Base-by-base conservation (phyloP, 1,139 yeast species). In the Diutina pseudorugosa region DNA sequence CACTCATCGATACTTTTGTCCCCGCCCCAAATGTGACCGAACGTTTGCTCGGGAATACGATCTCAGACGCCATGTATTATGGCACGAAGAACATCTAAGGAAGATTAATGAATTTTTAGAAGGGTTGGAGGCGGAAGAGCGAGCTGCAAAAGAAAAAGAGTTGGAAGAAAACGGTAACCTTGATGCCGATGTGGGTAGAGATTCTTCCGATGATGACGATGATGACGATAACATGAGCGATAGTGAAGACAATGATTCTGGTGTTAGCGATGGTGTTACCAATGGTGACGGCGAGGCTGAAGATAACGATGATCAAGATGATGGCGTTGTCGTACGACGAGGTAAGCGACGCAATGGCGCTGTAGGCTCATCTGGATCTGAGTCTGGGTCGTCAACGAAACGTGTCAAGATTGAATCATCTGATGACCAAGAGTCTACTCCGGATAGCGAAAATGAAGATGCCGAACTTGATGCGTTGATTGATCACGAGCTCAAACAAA, bases 11-110 rank as follows among this genome's bases (percentile, higher is more conserved):
- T 57, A 77, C 1, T 54, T 61, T 0, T 82, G 88, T 59, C 75
- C 80, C 1, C 72, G 68, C 53, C 61, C 59, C 18, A 70, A 70
- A 50, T 82, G 88, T 60, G 65, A 62, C 33, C 65, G 84, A 43
- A 63, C 62, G 30, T 82, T 80, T 59, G 65, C 71, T 19, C 66
- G 75, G 54, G 71, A 72, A 0, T 71, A 73, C 57, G 85, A 80
- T 59, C 62, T 80, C 41, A 61, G 63, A 21, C 68, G 85, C 50
- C 88, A 82, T 61, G 57, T 81, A 51, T 65, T 62, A 44, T 79
- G 85, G 84, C 87, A 82, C 60, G 70, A 71, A 11, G 65, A 65
- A 21, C 71, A 72, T 41, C 58, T 68, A 54, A 57, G 57, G 47
- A 68, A 65, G 57, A 65, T 73, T 12, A 71, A 70, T 53, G 56